Evolutionary conservation across 345 rosid species (phyloP), one percentile per base, ranked within the genome.

Genomic region (Ailanthus altissimus): DNA sequence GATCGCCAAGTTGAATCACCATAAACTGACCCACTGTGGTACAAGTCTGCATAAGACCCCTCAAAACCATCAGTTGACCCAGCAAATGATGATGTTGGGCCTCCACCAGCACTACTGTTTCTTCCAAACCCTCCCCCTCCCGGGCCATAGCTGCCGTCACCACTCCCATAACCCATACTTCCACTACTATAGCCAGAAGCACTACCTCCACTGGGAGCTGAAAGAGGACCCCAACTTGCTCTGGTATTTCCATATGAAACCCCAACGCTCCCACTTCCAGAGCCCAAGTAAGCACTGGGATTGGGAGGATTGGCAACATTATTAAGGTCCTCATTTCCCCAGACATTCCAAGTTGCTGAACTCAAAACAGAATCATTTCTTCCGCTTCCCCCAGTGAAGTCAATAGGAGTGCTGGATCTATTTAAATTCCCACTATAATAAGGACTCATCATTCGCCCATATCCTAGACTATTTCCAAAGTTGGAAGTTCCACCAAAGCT

Each of bases 1-100:
- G 94, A 85, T 57, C 89, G 89, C 98, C 99, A 96, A 54, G 94
- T 82, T 75, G 94, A 80, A 81, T 90, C 90, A 53, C 91, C 89
- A 75, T 92, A 96, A 82, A 84, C 89, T 9, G 97, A 85, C 83
- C 86, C 84, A 65, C 87, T 81, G 47, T 80, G 81, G 76, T 92
- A 92, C 53, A 90, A 53, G 42, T 93, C 97, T 76, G 92, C 86
- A 80, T 86, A 81, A 75, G 93, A 80, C 65, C 90, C 90, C 82
- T 89, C 94, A 79, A 79, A 90, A 71, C 72, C 82, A 56, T 88
- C 88, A 66, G 83, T 81, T 28, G 91, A 72, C 59, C 86, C 96
- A 80, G 87, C 67, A 68, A 91, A 86, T 70, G 97, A 89, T 9
- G 92, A 88, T 42, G 85, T 67, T 23, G 84, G 90, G 70, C 84